Evolutionary conservation across 2,329 filamentous ascomycete genomes (phyloP), one percentile per base, ranked within the genome.

Genomic region (Fusarium clavum): DNA sequence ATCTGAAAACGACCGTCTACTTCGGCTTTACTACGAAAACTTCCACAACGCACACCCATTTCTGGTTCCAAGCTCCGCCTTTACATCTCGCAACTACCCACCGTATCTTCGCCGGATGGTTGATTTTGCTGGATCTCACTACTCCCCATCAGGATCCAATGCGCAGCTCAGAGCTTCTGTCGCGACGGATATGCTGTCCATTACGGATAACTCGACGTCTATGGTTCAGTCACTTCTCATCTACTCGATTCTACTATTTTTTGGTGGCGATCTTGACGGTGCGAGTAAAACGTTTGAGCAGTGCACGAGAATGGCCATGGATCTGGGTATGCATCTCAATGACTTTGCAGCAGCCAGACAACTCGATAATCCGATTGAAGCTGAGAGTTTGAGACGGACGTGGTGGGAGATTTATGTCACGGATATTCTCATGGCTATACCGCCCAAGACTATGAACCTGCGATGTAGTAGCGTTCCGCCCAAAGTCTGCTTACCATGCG

Each of bases 371-470:
- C 68, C 64, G 0, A 60, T 74, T 7, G 70, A 73, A 12, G 69
- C 64, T 1, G 72, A 74, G 27, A 74, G 72, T 13, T 38, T 74
- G 3, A 67, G 72, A 11, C 61, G 72, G 22, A 74, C 72, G 0
- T 74, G 72, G 72, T 74, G 72, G 72, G 72, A 74, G 25, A 71
- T 74, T 11, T 74, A 70, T 8, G 59, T 73, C 1, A 73, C 70
- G 1, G 72, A 74, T 1, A 61, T 72, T 3, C 49, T 72, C 16
- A 74, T 74, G 64, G 67, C 72, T 0, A 57, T 72, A 7, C 62
- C 70, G 0, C 70, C 58, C 3, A 64, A 62, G 6, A 62, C 64
- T 0, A 71, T 70, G 8, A 55, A 45, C 0, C 64, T 74, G 1
- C 67, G 72, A 2, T 74, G 70, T 18, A 70, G 67, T 3, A 57